Evolutionary conservation across 2,329 filamentous ascomycete genomes (phyloP), one percentile per base, ranked within the genome.

Genomic region (Fusarium equiseti): DNA sequence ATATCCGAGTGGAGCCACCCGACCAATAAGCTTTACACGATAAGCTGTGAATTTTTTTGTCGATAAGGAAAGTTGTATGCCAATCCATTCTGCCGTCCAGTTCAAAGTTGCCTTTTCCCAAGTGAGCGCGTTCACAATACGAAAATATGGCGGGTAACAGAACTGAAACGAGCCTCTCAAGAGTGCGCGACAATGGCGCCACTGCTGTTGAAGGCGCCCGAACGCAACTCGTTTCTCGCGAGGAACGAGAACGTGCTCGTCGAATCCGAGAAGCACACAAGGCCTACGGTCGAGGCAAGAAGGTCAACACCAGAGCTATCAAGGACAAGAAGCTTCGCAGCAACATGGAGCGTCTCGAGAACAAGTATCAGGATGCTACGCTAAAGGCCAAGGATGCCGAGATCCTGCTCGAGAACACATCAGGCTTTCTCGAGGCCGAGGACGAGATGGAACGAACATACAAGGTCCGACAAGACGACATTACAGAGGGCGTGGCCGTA

Each of bases 311-410:
- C 48, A 91, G 91, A 77, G 85, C 84, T 11, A 89, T 97, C 75
- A 92, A 90, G 76, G 94, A 98, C 85, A 97, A 93, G 86, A 99
- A 98, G 80, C 82, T 98, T 68, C 91, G 94, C 51, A 88, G 89
- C 15, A 97, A 93, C 71, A 83, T 99, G 52, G 91, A 90, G 77
- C 86, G 86, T 3, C 86, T 98, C 48, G 96, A 99, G 79, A 84
- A 84, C 64, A 96, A 96, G 80, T 95, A 94, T 81, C 89, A 94
- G 76, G 88, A 91, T 74, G 95, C 95, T 2, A 85, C 92, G 1
- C 81, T 97, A 38, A 91, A 92, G 79, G 94, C 96, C 18, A 97
- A 97, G 81, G 95, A 98, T 85, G 94, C 95, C 24, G 96, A 99
- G 82, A 96, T 99, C 61, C 83, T 99, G 74, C 88, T 97, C 58